phyloP scores from a whole-genome alignment of 441 rosid genomes.

The Hura crepitans region DNA sequence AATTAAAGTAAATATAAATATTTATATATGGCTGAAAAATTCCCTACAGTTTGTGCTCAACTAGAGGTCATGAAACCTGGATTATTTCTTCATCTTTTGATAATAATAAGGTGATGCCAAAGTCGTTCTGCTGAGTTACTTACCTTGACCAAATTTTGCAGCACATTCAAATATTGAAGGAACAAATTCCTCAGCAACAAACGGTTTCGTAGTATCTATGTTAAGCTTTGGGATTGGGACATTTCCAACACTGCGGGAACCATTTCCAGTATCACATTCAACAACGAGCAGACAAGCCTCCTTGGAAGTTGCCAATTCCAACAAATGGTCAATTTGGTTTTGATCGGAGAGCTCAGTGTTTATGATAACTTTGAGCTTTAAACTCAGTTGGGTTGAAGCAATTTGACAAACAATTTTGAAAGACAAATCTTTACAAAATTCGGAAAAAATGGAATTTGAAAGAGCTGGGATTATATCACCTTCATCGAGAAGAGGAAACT shows the following conservation, averaged over 20 bases:
- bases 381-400: conserved; percentile 6
- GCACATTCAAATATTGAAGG: neutral
- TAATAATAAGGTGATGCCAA: no score
- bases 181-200: conserved; percentile 7
- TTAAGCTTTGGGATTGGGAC: conserved; percentile 9
- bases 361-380: conserved; percentile 1
- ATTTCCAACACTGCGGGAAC: neutral
- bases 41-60: no score
- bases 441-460: neutral
- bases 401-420: neutral
- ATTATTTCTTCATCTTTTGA: neutral
- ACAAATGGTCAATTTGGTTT: neutral
- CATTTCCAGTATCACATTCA: neutral
- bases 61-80: no score
- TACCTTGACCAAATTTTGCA: neutral
- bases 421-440: neutral
- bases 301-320: neutral
- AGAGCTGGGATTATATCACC: neutral
- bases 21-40: no score
- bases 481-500: neutral
- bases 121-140: neutral
- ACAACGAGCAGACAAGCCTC: conserved; percentile 1
- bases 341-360: neutral
- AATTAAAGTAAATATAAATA: no score
- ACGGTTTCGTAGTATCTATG: neutral